These are phyloP conservation scores for Gracilaria domingensis DNA, from an alignment of 23 red algal genomes.

Conservation along the genomic window DNA sequence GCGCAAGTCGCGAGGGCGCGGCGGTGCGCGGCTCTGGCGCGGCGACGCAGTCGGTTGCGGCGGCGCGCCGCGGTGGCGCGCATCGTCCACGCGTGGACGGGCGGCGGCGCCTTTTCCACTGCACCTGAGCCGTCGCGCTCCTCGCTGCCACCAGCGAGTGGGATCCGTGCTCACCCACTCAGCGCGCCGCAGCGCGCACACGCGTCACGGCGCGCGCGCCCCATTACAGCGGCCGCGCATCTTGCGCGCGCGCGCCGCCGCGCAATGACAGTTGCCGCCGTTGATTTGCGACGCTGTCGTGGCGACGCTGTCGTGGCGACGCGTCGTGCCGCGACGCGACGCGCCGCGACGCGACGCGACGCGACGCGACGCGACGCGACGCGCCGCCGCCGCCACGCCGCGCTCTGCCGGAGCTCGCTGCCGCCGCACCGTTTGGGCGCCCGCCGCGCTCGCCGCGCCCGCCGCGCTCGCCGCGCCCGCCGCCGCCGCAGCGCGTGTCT, in stretches of 20 bases:
- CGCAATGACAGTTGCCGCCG: background rate
- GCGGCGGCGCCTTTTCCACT: background rate
- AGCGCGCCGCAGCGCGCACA: conserved; percentile 6
- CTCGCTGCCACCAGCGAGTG: conserved; percentile 32
- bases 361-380: too few species aligned
- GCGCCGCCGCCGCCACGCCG: too few species aligned
- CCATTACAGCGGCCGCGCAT: conserved; percentile 32
- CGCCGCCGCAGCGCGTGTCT: background rate
- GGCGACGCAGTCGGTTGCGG: background rate
- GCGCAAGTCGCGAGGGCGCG: background rate
- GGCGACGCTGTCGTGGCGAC: too few species aligned
- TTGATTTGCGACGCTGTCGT: background rate
- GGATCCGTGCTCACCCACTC: background rate
- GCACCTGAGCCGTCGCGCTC: background rate
- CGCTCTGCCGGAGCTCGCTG: too few species aligned
- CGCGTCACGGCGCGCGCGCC: conserved; percentile 27
- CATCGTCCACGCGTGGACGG: background rate
- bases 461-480: too few species aligned
- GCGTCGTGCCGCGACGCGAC: background rate
- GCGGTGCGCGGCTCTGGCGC: background rate
- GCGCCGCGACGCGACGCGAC: background rate
- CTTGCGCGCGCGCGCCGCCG: background rate
- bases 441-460: too few species aligned
- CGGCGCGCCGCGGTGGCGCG: background rate
- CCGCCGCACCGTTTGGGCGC: background rate